Evolutionary conservation across 352 stramenopile genomes (phyloP).

Genomic region (Phytopythium cucurbitacearum): DNA sequence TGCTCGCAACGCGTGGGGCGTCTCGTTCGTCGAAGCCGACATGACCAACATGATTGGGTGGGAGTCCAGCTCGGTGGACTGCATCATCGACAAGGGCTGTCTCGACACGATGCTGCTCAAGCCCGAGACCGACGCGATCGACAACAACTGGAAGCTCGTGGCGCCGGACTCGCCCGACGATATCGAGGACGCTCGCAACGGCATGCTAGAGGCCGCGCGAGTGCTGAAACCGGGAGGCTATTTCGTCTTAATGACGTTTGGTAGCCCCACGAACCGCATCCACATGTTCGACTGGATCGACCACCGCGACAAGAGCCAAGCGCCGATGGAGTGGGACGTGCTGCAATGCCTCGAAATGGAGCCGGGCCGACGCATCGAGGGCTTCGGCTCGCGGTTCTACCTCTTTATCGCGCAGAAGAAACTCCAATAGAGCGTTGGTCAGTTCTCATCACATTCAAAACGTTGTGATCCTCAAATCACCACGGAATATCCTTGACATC

Average conservation of each 20-base stretch:
- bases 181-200: slow-evolving; percentile 24
- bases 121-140: slow-evolving; percentile 35
- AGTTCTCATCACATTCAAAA: not conserved
- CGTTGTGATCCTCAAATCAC: not conserved
- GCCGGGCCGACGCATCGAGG: slow-evolving; percentile 18
- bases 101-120: slow-evolving; percentile 54
- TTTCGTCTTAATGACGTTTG: slow-evolving; percentile 46
- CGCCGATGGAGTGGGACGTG: slow-evolving; percentile 38
- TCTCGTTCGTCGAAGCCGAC: slow-evolving; percentile 36
- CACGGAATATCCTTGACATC: not conserved
- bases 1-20: slow-evolving; percentile 24
- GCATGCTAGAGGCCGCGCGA: slow-evolving; percentile 37
- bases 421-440: slow-evolving; percentile 7
- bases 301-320: slow-evolving; percentile 2
- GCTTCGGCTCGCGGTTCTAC: slow-evolving; percentile 42
- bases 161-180: slow-evolving; percentile 33
- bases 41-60: slow-evolving; percentile 43
- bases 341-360: slow-evolving; percentile 52
- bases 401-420: slow-evolving; percentile 51
- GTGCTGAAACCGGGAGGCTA: slow-evolving; percentile 31
- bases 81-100: slow-evolving; percentile 54
- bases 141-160: slow-evolving; percentile 42
- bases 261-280: slow-evolving; percentile 46
- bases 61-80: slow-evolving; percentile 29
- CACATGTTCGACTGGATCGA: slow-evolving; percentile 41